Percentiles rank a stretch among this genome's conserved stretches.
phyloP scores from a whole-genome alignment of 2,329 filamentous ascomycete genomes.

The Chaetomium strumarium region DNA sequence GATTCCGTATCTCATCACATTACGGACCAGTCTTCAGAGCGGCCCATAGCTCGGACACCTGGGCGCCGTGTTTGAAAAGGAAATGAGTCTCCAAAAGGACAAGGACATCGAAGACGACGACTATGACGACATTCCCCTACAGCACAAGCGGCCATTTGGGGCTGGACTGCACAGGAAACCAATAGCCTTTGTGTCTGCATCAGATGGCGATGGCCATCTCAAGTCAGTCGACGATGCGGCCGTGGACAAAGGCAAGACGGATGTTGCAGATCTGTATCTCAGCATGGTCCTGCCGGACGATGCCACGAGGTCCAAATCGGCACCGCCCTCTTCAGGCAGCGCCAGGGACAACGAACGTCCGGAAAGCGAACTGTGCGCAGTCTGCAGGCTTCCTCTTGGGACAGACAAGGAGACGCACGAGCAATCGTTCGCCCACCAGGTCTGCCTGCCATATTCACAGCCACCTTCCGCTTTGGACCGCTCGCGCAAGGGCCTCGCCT shows the following conservation, averaged over 20 bases:
- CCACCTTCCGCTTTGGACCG: slow-evolving; percentile 68
- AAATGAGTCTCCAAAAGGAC: slow-evolving; percentile 1
- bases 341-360: not conserved
- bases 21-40: too few species aligned
- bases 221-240: slow-evolving; percentile 15
- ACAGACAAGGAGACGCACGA: slow-evolving; percentile 39
- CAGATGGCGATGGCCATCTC: slow-evolving; percentile 25
- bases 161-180: slow-evolving; percentile 47
- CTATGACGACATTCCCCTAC: slow-evolving; percentile 46
- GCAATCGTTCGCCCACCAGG: slow-evolving; percentile 63
- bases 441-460: slow-evolving; percentile 61
- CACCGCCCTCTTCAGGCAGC: slow-evolving; percentile 12
- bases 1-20: too few species aligned
- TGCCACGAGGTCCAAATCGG: slow-evolving; percentile 9
- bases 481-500: slow-evolving; percentile 60
- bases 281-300: slow-evolving; percentile 55
- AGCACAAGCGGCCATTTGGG: slow-evolving; percentile 49
- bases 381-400: slow-evolving; percentile 54
- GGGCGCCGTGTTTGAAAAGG: not conserved
- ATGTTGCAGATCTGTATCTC: slow-evolving; percentile 57
- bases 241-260: slow-evolving; percentile 25
- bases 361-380: slow-evolving; percentile 40
- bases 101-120: slow-evolving; percentile 25
- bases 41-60: not conserved
- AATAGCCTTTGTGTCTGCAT: slow-evolving; percentile 54